Evolutionary conservation across 208 protist genomes (phyloP), one percentile per base, ranked within the genome.

Genomic region (Angomonas deanei): DNA sequence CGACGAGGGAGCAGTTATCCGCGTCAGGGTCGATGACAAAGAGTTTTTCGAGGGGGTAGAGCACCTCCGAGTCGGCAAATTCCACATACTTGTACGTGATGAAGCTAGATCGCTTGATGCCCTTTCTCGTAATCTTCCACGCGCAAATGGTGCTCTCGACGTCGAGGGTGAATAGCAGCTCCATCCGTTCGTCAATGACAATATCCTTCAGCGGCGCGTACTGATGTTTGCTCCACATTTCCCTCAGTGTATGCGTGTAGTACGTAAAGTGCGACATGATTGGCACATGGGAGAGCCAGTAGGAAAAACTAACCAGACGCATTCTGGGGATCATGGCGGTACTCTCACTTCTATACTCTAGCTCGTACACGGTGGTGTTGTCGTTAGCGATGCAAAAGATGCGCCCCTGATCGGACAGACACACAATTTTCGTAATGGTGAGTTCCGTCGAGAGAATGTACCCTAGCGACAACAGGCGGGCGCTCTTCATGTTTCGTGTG

Each of bases 331-430:
- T 57, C 13, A 92, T 48, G 0, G 78, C 75, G 1, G 85, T 86
- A 61, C 71, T 83, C 47, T 88, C 90, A 28, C 80, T 78, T 28
- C 64, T 61, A 67, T 93, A 96, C 38, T 68, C 74, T 33, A 93
- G 23, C 66, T 96, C 90, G 66, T 92, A 92, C 39, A 93, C 65
- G 19, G 42, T 50, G 66, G 79, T 74, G 8, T 86, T 87, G 67
- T 93, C 80, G n/a, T 77, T 76, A 3, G 78, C 85, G 23, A 81
- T 85, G 23, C 79, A 81, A 74, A 96, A 96, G 34, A 96, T 70
- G 52, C 85, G 67, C 19, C 85, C 86, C 19, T 34, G 50, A 24
- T 80, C 68, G 1, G 23, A 68, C 31, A 75, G 36, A 2, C 77
- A 77, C 55, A 67, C 65, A 15, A 92, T 78, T 57, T 85, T 90